These are phyloP conservation scores for Phytophthora sansomeana DNA, from an alignment of 352 stramenopile species.

Conservation along the genomic window DNA sequence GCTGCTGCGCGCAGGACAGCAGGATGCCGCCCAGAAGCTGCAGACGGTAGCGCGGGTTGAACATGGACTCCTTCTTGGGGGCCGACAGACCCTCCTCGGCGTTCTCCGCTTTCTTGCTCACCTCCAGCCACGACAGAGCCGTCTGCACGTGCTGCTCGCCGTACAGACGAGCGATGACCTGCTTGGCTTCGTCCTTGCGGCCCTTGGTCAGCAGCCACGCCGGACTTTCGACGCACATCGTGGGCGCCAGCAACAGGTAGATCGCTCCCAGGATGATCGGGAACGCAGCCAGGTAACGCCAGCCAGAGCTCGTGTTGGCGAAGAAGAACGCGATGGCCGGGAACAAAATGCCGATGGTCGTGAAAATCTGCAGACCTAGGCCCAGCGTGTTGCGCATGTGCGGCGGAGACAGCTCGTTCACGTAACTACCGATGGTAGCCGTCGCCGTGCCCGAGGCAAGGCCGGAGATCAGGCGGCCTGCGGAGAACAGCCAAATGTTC, in stretches of 20 bases:
- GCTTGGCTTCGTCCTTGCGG: constrained; percentile 15
- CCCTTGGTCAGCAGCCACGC: constrained; percentile 38
- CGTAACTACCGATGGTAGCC: too few species aligned
- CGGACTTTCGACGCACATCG: constrained; percentile 37
- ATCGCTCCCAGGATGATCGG: neutral
- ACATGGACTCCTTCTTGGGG: neutral
- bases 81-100: neutral
- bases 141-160: constrained; percentile 23
- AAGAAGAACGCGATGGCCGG: constrained; percentile 53
- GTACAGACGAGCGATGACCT: constrained; percentile 29
- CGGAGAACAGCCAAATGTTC: too few species aligned
- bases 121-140: constrained; percentile 2
- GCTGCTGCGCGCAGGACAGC: neutral
- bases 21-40: constrained; percentile 27
- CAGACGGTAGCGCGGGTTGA: neutral
- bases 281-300: constrained; percentile 23
- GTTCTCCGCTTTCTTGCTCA: neutral
- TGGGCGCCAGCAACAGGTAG: constrained; percentile 41
- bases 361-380: constrained; percentile 21
- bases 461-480: too few species aligned
- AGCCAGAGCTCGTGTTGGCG: constrained; percentile 49
- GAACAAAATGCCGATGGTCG: constrained; percentile 7
- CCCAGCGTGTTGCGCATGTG: constrained; percentile 22
- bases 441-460: too few species aligned
- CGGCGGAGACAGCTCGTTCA: too few species aligned